Evolutionary conservation across 1,284 basidiomycete species (phyloP), one percentile per base, ranked within the genome.

Genomic region (Irpex sp.): DNA sequence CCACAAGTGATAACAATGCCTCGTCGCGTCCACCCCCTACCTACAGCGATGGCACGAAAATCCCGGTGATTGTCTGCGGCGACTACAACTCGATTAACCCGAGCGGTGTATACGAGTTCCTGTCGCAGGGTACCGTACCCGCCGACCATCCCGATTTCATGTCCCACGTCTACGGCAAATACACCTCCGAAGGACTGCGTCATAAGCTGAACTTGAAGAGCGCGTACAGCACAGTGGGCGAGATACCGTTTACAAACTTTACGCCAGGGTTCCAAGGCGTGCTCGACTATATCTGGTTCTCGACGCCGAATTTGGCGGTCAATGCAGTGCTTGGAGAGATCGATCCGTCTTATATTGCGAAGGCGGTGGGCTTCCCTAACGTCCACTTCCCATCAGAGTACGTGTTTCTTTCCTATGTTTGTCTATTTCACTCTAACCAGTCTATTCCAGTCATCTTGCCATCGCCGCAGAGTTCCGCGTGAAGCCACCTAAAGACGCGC

Each of bases 251-350:
- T 78, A 99, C 97, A 61, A 99, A 99, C 76, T 92, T 89, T 71
- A 95, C 93, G 35, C 94, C 97, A 7, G 86, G 85, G 61, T 95
- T 90, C 81, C 84, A 85, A 66, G 94, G 90, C 54, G 85, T 86
- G 57, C 87, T 99, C 70, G 97, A 99, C 78, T 97, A 98, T 74
- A 87, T 99, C 69, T 99, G 95, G 89, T 97, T 95, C 76, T 88
- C 91, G 65, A 83, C 87, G 9, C 81, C 85, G 63, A 93, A 89
- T 68, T 74, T 99, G 61, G 84, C 85, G n/a, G 89, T 95, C 19
- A 95, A 91, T 63, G 90, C 90, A 17, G 87, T 98, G 47, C 81
- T 99, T 55, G 94, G 94, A 17, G 94, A 93, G 73, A 89, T 98
- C 61, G 96, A 98, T 75, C 83, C 82, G 71, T 76, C 75, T 33